Evolutionary conservation across 169 alveolate species (phyloP), one percentile per base, ranked within the genome.

Genomic region (Condylostoma magnum): DNA sequence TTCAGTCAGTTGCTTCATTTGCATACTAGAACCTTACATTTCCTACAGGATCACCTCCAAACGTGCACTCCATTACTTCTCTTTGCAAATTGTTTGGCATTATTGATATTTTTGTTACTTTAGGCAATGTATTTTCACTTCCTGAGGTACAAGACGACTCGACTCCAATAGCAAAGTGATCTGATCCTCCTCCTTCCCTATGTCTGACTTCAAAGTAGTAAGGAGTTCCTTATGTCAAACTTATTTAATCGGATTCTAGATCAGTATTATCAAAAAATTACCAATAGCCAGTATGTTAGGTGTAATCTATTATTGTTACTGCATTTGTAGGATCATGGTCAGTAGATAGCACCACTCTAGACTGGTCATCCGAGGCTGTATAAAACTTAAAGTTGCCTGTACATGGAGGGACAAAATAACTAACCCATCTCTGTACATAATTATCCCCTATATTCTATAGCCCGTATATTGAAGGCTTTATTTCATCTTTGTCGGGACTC

Each of bases 191-290:
- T 2, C 27, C 18, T 18, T 63, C 25, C 20, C 38, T 25, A 20
- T 63, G 56, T n/a, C 55, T 12, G 2, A 63, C 38, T 63, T 63
- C 73, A 12, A 63, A 41, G 73, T 63, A 63, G 22, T 44, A 63
- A 22, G 20, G 38, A 20, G 33, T 37, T 15, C 30, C 60, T 25
- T 4, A 41, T 15, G 4, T 10, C 28, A 63, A 44, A n/a, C 25
- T n/a, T 15, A 63, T 31, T 25, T 8, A n/a, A 25, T 10, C 22
- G 6, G 67, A 55, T 8, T 27, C 22, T 6, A 48, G 22, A 6
- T 10, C 33, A 27, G 46, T 25, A 10, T 41, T 18, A 34, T n/a
- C 1, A 22, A 63, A 63, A 25, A 43, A 18, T 4, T 63, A 33
- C 46, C 25, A 43, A 18, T n/a, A n/a, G n/a, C 33, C 4, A 20